Base-by-base conservation (phyloP, 2,329 filamentous ascomycete genomes). In the Epichloe hybrida region DNA sequence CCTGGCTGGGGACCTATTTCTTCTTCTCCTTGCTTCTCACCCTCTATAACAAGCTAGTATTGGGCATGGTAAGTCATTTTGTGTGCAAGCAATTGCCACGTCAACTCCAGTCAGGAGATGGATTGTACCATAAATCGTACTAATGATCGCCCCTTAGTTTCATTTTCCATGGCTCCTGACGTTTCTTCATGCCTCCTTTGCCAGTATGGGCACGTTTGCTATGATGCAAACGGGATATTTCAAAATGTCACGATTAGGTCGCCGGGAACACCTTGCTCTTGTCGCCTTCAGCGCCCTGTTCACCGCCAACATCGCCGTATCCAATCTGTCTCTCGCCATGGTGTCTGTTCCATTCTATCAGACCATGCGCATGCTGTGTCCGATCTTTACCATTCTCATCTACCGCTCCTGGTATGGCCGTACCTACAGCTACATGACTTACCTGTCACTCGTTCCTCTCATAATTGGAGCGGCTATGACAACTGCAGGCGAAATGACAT, bases 341-440 rank as follows among this genome's bases (percentile, higher is more conserved):
- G 78, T 80, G 38, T 81, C 79, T 0, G 76, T 83, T n/a, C 76
- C 80, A 2, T 83, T 83, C 64, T 80, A 82, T 63, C 79, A 83
- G 62, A 78, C 80, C 52, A 74, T 82, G 63, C 74, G 79, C 55
- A 80, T 79, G 53, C 76, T 78, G 20, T 77, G 73, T 53, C 79
- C 80, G 31, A 72, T 81, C 58, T 79, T 81, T 61, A 80, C 79
- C 49, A 75, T 81, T 51, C 62, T 79, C 55, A 79, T 83, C 61
- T 81, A 79, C 68, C 74, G 76, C 48, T 59, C 77, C 48, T 72
- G 72, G 60, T 81, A 77, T 61, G 63, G 67, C 53, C 74, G 77
- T 50, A 72, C 69, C 17, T 83, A 81, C 63, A 71, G 74, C 52
- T 69, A 59, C 35, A 67, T 72, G 56, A 81, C 79, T 13, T 82